Conservation (phyloP, 1,284 basidiomycete species). For the Salmacisia buchloeana region DNA sequence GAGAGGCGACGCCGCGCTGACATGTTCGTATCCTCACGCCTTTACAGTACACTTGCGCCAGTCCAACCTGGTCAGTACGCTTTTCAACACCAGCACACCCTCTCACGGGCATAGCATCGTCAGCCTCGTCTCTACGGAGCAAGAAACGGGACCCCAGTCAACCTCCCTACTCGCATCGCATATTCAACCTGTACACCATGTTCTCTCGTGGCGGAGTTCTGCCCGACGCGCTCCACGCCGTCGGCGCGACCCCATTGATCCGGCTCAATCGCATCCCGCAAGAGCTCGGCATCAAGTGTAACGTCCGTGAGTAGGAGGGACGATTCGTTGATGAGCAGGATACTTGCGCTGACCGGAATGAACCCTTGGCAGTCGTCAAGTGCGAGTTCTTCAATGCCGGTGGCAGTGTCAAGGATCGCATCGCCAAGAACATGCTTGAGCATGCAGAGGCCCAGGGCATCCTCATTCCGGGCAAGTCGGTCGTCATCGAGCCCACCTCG, state of each 20-base stretch:
- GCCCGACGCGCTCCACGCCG: constrained; percentile 1
- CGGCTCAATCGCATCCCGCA: constrained; percentile 73
- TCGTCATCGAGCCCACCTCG: constrained; percentile 81
- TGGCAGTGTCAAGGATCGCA: constrained; percentile 91
- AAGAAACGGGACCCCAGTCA: background rate
- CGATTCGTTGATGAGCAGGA: background rate
- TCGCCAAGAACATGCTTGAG: constrained; percentile 80
- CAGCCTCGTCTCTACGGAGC: background rate
- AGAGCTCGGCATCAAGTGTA: constrained; percentile 75
- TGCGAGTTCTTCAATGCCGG: constrained; percentile 85
- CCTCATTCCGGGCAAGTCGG: constrained; percentile 78
- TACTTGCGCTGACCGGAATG: background rate
- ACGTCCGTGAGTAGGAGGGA: constrained; percentile 65
- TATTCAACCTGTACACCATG: background rate
- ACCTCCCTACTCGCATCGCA: background rate
- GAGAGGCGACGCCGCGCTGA: no score
- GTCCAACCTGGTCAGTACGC: constrained; percentile 7
- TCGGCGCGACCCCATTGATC: constrained; percentile 48
- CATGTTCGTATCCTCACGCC: background rate
- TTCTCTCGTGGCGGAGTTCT: constrained; percentile 7
- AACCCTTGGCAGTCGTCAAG: constrained; percentile 65
- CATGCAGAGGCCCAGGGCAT: constrained; percentile 80
- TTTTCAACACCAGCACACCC: background rate
- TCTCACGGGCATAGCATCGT: background rate
- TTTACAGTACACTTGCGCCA: background rate